phyloP scores from a whole-genome alignment of 2,329 filamentous ascomycete species.

The Cladobotryum protrusum region DNA sequence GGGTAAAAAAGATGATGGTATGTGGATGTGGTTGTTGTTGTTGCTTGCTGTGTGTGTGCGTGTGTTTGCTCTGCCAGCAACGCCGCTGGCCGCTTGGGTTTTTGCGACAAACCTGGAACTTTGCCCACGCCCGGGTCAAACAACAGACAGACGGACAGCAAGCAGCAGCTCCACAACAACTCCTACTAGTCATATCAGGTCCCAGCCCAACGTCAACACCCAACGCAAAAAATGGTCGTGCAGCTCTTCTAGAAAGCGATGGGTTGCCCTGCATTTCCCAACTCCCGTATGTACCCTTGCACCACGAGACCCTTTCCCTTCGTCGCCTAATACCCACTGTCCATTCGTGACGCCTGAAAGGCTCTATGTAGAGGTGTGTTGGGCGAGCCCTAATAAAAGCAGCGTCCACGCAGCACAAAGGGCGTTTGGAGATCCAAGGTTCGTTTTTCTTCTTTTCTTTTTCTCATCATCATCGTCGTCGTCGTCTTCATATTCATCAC shows the following conservation, averaged over 20 bases:
- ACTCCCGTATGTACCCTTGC: conserved; percentile 8
- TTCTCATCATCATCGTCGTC: conserved; percentile 1
- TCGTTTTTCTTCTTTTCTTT: conserved; percentile 3
- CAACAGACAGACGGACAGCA: not conserved
- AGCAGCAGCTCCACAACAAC: conserved; percentile 8
- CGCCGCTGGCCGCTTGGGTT: conserved; percentile 5
- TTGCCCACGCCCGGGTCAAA: no score
- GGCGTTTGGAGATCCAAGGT: not conserved
- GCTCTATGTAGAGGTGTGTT: conserved; percentile 3
- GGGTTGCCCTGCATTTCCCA: conserved; percentile 8
- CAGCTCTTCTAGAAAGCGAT: conserved; percentile 11
- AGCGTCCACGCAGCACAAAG: conserved; percentile 6
- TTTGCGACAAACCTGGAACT: conserved; percentile 7
- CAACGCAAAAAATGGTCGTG: conserved; percentile 8
- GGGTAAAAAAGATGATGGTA: no score
- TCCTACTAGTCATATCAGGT: conserved; percentile 4
- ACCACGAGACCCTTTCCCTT: conserved; percentile 8
- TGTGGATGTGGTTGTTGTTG: no score
- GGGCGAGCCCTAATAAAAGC: conserved; percentile 10
- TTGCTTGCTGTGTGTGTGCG: no score
- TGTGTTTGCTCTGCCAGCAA: conserved; percentile 9
- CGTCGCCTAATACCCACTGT: conserved; percentile 9
- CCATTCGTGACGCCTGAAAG: conserved; percentile 4
- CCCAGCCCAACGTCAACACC: conserved; percentile 12
- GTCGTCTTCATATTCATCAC: not conserved